Base-by-base conservation (phyloP, 2,329 filamentous ascomycete genomes). In the Akanthomyces lecanii region DNA sequence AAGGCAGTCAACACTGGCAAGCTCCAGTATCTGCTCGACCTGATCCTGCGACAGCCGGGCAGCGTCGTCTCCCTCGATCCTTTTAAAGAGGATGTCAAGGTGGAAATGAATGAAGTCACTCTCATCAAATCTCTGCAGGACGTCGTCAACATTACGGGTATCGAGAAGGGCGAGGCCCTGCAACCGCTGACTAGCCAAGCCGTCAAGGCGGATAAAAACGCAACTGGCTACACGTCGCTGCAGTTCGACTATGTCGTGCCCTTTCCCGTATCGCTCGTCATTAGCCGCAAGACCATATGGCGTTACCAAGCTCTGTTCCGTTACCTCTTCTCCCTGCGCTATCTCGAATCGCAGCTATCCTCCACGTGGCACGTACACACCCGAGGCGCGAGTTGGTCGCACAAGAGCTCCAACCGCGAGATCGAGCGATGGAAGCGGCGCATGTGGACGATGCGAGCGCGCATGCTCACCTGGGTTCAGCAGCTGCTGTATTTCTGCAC, bases 51-150 rank as follows among this genome's bases (percentile, higher is more conserved):
- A n/a, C 95, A 99, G 71, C 92, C 95, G 2, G 95, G 95, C 48
- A 97, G 90, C 70, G 90, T 97, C 54, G 94, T 96, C 16, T 92
- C 93, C 0, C 85, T 96, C 63, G 95, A 99, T 73, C 92, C 94
- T 0, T 99, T 96, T 82, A 99, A 98, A 73, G 95, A 99, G 77
- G 94, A 99, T 72, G 91, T 99, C 75, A 96, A 96, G 75, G 92
- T 99, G 25, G 89, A 93, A 70, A 97, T 98, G 90, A 97, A 97
- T 73, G 92, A 97, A 69, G 88, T 94, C 45, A 91, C 92, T 6
- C 85, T 99, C 52, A 96, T 92, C 14, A 96, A 96, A 71, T 96
- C 92, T 78, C 81, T 99, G 64, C 96, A 97, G 83, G 89, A 94
- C 60, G 94, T 99, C 59, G 94, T 99, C 66, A 97, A 93, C 71